Conservation (phyloP, 2,329 filamentous ascomycete genomes). For the Fusarium nygamai region DNA sequence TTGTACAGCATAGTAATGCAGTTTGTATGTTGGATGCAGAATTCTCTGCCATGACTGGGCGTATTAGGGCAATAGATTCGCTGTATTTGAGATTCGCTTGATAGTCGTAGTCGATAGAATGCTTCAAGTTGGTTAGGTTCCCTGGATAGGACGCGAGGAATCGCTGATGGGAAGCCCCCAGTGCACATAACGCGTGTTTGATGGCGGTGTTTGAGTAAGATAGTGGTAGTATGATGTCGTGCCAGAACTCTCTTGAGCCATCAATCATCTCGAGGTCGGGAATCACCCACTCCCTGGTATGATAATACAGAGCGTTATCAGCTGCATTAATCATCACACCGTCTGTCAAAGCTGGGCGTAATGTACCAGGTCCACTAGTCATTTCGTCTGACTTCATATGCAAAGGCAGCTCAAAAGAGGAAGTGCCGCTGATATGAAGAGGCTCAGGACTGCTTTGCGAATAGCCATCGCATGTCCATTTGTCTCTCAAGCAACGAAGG, state of each 20-base stretch:
- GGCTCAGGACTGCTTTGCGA: not conserved
- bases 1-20: slow-evolving; percentile 35
- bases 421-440: not conserved
- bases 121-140: not conserved
- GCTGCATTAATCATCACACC: not conserved
- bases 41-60: slow-evolving; percentile 27
- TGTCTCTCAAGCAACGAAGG: slow-evolving; percentile 10
- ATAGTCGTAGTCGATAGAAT: not conserved
- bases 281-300: not conserved
- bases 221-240: not conserved
- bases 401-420: not conserved
- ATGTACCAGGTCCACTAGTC: too few relatives aligned
- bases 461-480: slow-evolving; percentile 30
- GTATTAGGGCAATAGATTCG: slow-evolving; percentile 30
- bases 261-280: not conserved
- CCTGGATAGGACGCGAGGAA: not conserved
- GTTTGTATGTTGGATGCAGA: slow-evolving; percentile 19
- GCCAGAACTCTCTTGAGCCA: slow-evolving; percentile 4
- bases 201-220: not conserved
- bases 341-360: not conserved
- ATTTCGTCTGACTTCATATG: not conserved
- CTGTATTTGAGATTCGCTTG: slow-evolving; percentile 36
- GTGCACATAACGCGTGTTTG: slow-evolving; percentile 5
- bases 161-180: slow-evolving; percentile 2
- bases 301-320: slow-evolving; percentile 1